Conservation (phyloP, 352 stramenopile species). For the Phytophthora litchii region DNA sequence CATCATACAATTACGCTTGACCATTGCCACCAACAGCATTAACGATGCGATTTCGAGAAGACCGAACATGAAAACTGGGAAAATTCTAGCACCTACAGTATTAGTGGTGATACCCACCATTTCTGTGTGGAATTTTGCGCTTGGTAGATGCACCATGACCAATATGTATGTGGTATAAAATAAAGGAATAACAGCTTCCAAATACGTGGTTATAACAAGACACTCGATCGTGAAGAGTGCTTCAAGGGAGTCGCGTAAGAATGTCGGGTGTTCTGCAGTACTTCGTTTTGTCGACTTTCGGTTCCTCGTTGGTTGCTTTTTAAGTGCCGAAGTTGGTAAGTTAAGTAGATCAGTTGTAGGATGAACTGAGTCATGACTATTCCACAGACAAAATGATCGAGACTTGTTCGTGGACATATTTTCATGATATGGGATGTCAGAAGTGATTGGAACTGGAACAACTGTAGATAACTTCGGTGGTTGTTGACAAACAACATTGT, state of each 20-base stretch:
- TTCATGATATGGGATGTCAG: too few relatives aligned
- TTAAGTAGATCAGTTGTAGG: too few relatives aligned
- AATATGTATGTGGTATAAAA: constrained; percentile 29
- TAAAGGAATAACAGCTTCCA: constrained; percentile 37
- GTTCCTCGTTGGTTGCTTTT: background rate
- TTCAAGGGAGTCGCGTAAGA: constrained; percentile 9
- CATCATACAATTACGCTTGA: constrained; percentile 14
- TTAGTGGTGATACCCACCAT: constrained; percentile 3
- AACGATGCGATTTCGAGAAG: constrained; percentile 32
- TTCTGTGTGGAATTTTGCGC: constrained; percentile 14
- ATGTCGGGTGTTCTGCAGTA: background rate
- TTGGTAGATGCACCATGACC: constrained; percentile 26
- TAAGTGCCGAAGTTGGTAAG: too few relatives aligned
- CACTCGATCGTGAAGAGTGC: constrained; percentile 33
- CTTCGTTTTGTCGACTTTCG: background rate
- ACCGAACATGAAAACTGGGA: constrained; percentile 24
- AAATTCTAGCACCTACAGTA: background rate
- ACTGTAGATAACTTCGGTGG: too few relatives aligned
- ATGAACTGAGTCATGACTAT: too few relatives aligned
- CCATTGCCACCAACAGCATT: background rate
- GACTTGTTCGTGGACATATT: too few relatives aligned
- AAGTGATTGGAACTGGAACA: too few relatives aligned
- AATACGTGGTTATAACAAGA: constrained; percentile 38
- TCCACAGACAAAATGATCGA: too few relatives aligned
- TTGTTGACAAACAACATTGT: too few relatives aligned